phyloP scores from a whole-genome alignment of 2,329 filamentous ascomycete species.

The Neofusicoccum laricinum region DNA sequence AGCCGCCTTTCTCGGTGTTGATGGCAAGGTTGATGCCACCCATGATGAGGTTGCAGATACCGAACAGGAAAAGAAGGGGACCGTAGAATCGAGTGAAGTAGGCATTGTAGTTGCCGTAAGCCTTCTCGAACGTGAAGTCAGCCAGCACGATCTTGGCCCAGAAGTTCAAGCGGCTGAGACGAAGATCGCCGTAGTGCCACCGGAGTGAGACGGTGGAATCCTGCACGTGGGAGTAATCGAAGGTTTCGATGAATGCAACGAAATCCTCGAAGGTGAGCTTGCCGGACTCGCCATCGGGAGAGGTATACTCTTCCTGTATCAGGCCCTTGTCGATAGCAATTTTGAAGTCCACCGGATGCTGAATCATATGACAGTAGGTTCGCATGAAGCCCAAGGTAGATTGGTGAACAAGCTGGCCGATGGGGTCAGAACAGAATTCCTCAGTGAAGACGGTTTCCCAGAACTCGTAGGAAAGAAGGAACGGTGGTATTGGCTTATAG shows the following conservation, averaged over 20 bases:
- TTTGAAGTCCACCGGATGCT: conserved; percentile 22
- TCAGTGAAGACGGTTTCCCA: conserved; percentile 22
- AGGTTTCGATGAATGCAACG: conserved; percentile 5
- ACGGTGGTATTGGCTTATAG: conserved; percentile 23
- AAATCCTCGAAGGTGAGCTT: background rate
- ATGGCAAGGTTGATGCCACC: background rate
- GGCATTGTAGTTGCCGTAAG: conserved; percentile 8
- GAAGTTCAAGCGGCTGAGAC: conserved; percentile 18
- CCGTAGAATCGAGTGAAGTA: conserved; percentile 13
- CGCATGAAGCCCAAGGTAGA: conserved; percentile 23
- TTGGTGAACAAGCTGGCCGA: background rate
- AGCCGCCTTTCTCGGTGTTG: background rate
- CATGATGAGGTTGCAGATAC: conserved; percentile 4
- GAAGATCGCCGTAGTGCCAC: conserved; percentile 19
- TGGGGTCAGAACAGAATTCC: conserved; percentile 17
- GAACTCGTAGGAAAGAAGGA: conserved; percentile 22
- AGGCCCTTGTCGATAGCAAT: conserved; percentile 17
- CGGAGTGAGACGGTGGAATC: conserved; percentile 14
- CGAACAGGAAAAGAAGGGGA: background rate
- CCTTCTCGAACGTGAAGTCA: conserved; percentile 3
- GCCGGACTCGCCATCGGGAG: background rate
- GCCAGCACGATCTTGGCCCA: conserved; percentile 15
- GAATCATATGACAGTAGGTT: conserved; percentile 21
- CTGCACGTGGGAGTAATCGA: background rate
- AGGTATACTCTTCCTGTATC: background rate